Percentiles rank a stretch among this genome's conserved stretches.
phyloP scores from a whole-genome alignment of 345 rosid species.

The Sisymbrium altissimum region DNA sequence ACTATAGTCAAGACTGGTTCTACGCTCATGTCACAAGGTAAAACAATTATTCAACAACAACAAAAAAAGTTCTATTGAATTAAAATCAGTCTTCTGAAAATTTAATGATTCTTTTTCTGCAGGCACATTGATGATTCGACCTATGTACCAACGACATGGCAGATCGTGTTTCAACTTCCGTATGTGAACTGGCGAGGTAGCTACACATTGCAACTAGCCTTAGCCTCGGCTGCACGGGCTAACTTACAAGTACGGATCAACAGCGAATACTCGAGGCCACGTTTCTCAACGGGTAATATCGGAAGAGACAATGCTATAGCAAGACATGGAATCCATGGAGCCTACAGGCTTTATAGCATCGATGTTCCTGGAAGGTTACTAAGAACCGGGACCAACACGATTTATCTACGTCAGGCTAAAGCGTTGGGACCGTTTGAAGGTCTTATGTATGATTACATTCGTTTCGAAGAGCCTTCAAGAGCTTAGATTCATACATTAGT shows the following conservation, averaged over 20 bases:
- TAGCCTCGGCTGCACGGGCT: conserved; percentile 65
- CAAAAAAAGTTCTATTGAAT: neutral
- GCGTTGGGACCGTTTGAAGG: conserved; percentile 43
- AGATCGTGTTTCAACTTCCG: conserved; percentile 49
- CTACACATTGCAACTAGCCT: conserved; percentile 69
- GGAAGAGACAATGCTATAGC: conserved; percentile 39
- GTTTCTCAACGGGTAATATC: conserved; percentile 26
- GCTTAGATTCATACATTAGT: neutral
- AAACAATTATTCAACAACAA: no score
- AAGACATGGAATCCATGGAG: conserved; percentile 39
- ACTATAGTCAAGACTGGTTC: conserved; percentile 66
- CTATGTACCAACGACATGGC: conserved; percentile 67
- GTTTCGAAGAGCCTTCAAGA: conserved; percentile 59
- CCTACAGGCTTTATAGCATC: conserved; percentile 58
- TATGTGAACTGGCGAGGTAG: conserved; percentile 30
- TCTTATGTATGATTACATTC: conserved; percentile 82
- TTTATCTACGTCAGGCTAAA: conserved; percentile 65
- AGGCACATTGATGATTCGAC: conserved; percentile 41
- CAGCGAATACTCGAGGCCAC: conserved; percentile 1
- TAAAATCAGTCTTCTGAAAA: neutral
- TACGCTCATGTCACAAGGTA: conserved; percentile 85
- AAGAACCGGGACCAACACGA: conserved; percentile 43
- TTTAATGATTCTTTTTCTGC: neutral
- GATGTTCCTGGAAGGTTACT: conserved; percentile 45
- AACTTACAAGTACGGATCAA: conserved; percentile 64